A percentile compares a stretch with the other conserved stretches of the same genome.
These are phyloP conservation scores for Cutaneotrichosporon mucoides DNA, from an alignment of 1,284 basidiomycete genomes.

Conservation along the genomic window DNA sequence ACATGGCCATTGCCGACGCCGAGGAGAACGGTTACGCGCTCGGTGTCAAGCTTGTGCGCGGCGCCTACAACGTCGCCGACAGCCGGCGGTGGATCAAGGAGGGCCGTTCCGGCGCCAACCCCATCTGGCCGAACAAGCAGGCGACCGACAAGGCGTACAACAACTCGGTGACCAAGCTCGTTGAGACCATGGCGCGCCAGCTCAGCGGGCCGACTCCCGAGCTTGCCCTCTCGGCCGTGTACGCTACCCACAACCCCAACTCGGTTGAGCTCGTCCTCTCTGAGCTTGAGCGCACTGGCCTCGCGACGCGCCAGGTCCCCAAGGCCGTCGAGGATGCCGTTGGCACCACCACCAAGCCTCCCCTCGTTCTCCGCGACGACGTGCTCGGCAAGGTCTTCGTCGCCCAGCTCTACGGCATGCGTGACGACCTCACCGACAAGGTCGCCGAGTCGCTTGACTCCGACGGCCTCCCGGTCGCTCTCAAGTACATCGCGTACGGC, in stretches of 20 bases:
- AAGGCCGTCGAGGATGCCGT: background rate
- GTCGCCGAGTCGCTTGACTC: slow-evolving; percentile 60
- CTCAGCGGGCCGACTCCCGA: slow-evolving; percentile 48
- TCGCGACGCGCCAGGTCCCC: slow-evolving; percentile 50
- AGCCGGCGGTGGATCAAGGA: slow-evolving; percentile 42
- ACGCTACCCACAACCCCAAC: slow-evolving; percentile 80
- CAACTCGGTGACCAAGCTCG: slow-evolving; percentile 59
- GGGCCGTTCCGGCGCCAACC: slow-evolving; percentile 42
- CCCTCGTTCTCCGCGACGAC: slow-evolving; percentile 12
- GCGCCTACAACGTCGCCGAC: slow-evolving; percentile 85
- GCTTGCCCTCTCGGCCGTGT: slow-evolving; percentile 65
- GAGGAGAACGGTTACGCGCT: slow-evolving; percentile 67
- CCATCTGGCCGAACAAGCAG: slow-evolving; percentile 51
- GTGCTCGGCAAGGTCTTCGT: slow-evolving; percentile 61
- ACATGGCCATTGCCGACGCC: slow-evolving; percentile 65
- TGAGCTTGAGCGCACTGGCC: slow-evolving; percentile 58
- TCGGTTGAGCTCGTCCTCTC: slow-evolving; percentile 62
- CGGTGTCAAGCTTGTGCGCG: slow-evolving; percentile 91
- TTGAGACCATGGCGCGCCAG: slow-evolving; percentile 50
- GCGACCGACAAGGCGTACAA: slow-evolving; percentile 82
- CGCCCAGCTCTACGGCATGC: slow-evolving; percentile 85
- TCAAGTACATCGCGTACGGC: slow-evolving; percentile 84
- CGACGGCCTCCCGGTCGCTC: slow-evolving; percentile 60
- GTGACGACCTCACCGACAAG: slow-evolving; percentile 70
- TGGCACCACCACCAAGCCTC: background rate